A percentile compares a stretch with the other conserved stretches of the same genome.
These are phyloP conservation scores for Stellera chamaejasme DNA, from an alignment of 345 rosid species.

Conservation along the genomic window DNA sequence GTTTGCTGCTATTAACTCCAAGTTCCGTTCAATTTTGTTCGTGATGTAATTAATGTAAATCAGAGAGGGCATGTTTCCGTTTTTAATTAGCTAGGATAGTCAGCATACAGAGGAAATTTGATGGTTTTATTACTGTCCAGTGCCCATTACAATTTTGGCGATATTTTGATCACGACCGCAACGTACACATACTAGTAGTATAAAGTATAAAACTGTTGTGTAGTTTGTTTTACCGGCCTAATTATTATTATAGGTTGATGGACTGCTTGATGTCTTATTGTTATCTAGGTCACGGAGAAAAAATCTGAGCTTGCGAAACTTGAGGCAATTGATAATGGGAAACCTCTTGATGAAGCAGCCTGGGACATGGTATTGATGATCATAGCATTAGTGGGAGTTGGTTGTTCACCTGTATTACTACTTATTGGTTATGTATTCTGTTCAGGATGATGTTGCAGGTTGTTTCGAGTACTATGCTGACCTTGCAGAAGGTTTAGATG, in stretches of 20 bases:
- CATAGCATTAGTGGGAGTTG: slow-evolving; percentile 1
- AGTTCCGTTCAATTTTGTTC: neutral
- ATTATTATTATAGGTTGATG: too few species aligned
- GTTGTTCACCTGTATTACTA: slow-evolving; percentile 3
- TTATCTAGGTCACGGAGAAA: slow-evolving; percentile 65
- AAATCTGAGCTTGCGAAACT: slow-evolving; percentile 72
- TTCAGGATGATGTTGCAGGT: slow-evolving; percentile 94
- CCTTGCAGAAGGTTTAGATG: slow-evolving; percentile 92
- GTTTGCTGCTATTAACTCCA: neutral
- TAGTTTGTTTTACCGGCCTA: neutral
- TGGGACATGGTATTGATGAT: slow-evolving; percentile 73
- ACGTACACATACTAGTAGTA: neutral
- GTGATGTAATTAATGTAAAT: neutral
- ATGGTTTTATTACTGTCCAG: too few species aligned
- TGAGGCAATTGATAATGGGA: slow-evolving; percentile 86
- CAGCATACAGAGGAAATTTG: too few species aligned
- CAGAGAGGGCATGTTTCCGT: neutral
- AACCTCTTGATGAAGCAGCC: slow-evolving; percentile 86
- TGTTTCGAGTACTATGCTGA: slow-evolving; percentile 96
- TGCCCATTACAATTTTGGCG: too few species aligned
- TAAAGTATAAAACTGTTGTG: neutral
- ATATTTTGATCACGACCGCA: too few species aligned
- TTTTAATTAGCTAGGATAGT: too few species aligned
- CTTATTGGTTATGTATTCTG: slow-evolving; percentile 20
- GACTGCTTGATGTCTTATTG: neutral